Conservation (phyloP, 2,329 filamentous ascomycete genomes). For the Lasiodiplodia hormozganensis region DNA sequence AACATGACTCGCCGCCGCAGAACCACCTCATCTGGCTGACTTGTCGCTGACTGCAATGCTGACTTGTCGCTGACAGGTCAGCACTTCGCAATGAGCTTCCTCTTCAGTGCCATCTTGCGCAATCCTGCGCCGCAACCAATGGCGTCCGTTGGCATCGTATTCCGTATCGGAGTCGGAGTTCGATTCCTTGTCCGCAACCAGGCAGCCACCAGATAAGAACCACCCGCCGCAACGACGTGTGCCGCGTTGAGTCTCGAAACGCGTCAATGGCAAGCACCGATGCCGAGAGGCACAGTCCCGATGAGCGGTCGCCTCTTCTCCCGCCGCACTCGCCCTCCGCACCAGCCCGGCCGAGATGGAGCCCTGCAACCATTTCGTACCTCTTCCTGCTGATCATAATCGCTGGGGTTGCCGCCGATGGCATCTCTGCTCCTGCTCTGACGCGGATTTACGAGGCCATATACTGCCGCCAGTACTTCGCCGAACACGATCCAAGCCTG, state of each 20-base stretch:
- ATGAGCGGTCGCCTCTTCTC: constrained; percentile 18
- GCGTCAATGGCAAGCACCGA: background rate
- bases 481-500: constrained; percentile 45
- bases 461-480: constrained; percentile 59
- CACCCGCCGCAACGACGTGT: background rate
- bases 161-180: background rate
- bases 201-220: constrained; percentile 2
- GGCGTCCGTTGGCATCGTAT: background rate
- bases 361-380: constrained; percentile 31
- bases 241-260: background rate
- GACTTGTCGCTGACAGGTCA: background rate
- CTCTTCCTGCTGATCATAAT: constrained; percentile 50
- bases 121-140: background rate
- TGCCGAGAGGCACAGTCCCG: background rate
- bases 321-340: background rate
- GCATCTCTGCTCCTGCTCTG: constrained; percentile 49
- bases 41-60: background rate
- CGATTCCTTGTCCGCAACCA: background rate
- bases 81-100: background rate
- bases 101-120: background rate
- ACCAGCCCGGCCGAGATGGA: background rate
- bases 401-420: constrained; percentile 53
- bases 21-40: background rate
- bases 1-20: constrained; percentile 8
- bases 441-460: constrained; percentile 62